A percentile compares a stretch with the other conserved stretches of the same genome.
Conservation (phyloP, 192 early-diverging fungal genomes). For the Radiomyces spectabilis region DNA sequence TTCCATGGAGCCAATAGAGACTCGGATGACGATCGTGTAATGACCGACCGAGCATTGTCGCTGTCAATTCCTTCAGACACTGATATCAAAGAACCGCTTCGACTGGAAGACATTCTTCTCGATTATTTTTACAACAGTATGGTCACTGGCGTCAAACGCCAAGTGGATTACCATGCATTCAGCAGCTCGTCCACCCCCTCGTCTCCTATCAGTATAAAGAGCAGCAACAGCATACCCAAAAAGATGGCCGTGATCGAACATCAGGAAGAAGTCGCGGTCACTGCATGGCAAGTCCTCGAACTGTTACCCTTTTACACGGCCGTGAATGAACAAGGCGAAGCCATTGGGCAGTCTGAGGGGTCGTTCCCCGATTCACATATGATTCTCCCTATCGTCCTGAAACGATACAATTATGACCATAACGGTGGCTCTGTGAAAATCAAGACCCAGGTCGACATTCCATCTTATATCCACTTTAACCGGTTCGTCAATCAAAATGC, state of each 20-base stretch:
- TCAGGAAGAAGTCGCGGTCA: slow-evolving; percentile 39
- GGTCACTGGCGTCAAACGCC: slow-evolving; percentile 42
- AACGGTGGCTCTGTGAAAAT: slow-evolving; percentile 31
- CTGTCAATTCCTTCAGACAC: neutral
- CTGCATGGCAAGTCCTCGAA: slow-evolving; percentile 65
- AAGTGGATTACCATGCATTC: slow-evolving; percentile 13
- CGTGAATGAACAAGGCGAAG: slow-evolving; percentile 54
- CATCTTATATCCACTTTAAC: slow-evolving; percentile 38
- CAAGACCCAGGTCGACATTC: slow-evolving; percentile 42
- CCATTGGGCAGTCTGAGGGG: slow-evolving; percentile 28
- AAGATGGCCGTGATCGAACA: neutral
- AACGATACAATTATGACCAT: slow-evolving; percentile 51
- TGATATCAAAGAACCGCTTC: slow-evolving; percentile 13
- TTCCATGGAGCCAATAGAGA: slow-evolving; percentile 62
- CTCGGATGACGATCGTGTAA: slow-evolving; percentile 54
- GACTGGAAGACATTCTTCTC: slow-evolving; percentile 47
- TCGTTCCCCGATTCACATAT: slow-evolving; percentile 50
- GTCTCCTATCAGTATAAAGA: slow-evolving; percentile 32
- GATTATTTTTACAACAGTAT: slow-evolving; percentile 61
- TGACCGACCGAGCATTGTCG: slow-evolving; percentile 53
- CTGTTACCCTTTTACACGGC: slow-evolving; percentile 65
- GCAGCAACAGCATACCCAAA: neutral
- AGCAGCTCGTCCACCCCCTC: slow-evolving; percentile 9
- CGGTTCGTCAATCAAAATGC: slow-evolving; percentile 41
- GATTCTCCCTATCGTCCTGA: slow-evolving; percentile 61